Base-by-base conservation (phyloP, 2,329 filamentous ascomycete species). In the Verticillium tricorpus region DNA sequence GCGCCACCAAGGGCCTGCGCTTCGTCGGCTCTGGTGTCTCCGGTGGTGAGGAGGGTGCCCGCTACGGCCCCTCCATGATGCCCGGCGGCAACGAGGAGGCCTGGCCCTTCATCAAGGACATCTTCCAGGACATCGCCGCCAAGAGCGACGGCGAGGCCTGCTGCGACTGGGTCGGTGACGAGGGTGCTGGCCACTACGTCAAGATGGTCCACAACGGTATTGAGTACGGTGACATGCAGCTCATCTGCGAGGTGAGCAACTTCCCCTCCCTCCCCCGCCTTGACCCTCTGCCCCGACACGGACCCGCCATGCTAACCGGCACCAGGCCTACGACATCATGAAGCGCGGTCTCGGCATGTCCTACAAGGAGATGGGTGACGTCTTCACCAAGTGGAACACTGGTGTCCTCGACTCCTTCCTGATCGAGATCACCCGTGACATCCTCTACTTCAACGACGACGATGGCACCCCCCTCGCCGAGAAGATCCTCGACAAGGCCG, bases 151-250 rank as follows among this genome's bases (percentile, higher is more conserved):
- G 89, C 73, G 95, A 99, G 86, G 83, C 95, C 69, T 99, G 95
- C 89, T 99, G 95, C 77, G 95, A 99, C 82, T 99, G 95, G 95
- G 95, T 99, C 73, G 95, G 95, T 83, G 95, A 98, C 82, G 93
- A 98, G 80, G 95, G 95, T 88, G 92, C 95, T 82, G 95, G 95
- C 72, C 95, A 99, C 89, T 99, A 97, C 86, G 94, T 99, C 85
- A 99, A 99, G 91, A 99, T 99, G 95, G 95, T 99, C 67, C 95
- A 99, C 90, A 99, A 99, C 83, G 95, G 95, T 87, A 99, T 99
- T 73, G 95, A 99, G 84, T 99, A 99, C 78, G 95, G 95, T 88
- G 95, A 99, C 84, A 99, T 99, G 95, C 95, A 99, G 86, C 87
- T 99, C 74, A 99, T 99, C 78, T 96, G 90, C 81, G 95, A 99